These are phyloP conservation scores for Amyloporia xantha DNA, from an alignment of 768 basidiomycete genomes.

Conservation along the genomic window DNA sequence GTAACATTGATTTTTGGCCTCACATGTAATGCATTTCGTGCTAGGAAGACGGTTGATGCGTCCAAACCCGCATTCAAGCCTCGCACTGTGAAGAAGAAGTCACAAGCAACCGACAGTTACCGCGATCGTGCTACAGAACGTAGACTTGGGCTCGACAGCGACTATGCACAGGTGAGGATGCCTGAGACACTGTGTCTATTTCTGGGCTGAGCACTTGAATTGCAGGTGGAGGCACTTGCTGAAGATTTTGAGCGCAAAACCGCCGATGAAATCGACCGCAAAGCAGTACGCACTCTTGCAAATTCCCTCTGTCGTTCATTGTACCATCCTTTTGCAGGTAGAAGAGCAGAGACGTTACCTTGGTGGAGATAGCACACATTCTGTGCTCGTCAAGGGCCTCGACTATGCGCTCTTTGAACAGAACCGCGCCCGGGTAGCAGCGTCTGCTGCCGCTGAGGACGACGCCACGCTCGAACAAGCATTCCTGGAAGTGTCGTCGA, in stretches of 20 bases:
- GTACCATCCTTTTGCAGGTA: constrained; percentile 37
- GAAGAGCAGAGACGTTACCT: constrained; percentile 57
- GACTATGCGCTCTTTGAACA: constrained; percentile 49
- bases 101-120: constrained; percentile 53
- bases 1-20: background rate
- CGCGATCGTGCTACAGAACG: constrained; percentile 75
- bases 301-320: too few relatives aligned
- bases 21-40: background rate
- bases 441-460: constrained; percentile 49
- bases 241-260: constrained; percentile 59
- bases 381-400: constrained; percentile 79
- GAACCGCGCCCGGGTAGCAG: constrained; percentile 46
- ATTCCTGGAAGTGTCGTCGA: constrained; percentile 43
- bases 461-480: constrained; percentile 81
- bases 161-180: constrained; percentile 61
- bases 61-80: constrained; percentile 73
- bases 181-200: background rate
- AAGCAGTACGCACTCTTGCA: constrained; percentile 32
- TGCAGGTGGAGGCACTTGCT: constrained; percentile 34
- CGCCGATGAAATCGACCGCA: background rate
- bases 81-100: constrained; percentile 61
- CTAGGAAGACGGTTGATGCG: constrained; percentile 43
- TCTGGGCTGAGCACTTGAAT: background rate
- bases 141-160: constrained; percentile 56
- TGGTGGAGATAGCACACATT: constrained; percentile 66